Evolutionary conservation across 805 yeast species (phyloP).

Genomic region (Torulaspora delbrueckii): DNA sequence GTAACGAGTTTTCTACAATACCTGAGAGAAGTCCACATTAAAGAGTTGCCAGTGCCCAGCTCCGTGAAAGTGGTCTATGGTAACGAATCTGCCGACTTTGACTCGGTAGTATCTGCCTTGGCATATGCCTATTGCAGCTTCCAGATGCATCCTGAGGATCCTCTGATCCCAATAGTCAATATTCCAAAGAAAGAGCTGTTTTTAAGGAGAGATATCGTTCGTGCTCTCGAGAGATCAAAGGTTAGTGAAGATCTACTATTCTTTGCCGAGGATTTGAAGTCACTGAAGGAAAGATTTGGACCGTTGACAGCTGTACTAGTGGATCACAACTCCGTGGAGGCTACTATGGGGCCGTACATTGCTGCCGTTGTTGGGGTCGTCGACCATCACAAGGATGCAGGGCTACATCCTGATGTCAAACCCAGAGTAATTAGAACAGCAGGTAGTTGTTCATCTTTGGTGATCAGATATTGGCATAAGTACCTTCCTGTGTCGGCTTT

Average conservation of each 20-base stretch:
- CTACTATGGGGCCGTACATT: conserved; percentile 35
- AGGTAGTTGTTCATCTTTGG: conserved; percentile 80
- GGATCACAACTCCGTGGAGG: conserved; percentile 74
- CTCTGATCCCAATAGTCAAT: conserved; percentile 67
- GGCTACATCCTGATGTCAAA: conserved; percentile 41
- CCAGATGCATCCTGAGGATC: conserved; percentile 29
- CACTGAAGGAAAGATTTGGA: conserved; percentile 15
- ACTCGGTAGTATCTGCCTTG: conserved; percentile 76
- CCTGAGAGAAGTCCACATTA: conserved; percentile 9
- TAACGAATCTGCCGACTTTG: conserved; percentile 85
- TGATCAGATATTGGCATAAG: conserved; percentile 54
- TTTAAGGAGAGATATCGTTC: conserved; percentile 65
- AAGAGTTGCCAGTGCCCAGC: conserved; percentile 3
- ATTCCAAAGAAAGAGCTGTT: conserved; percentile 61
- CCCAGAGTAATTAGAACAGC: conserved; percentile 59
- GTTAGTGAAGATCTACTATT: conserved; percentile 49
- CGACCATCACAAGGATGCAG: conserved; percentile 85
- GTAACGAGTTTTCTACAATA: conserved; percentile 11
- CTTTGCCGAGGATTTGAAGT: conserved; percentile 63
- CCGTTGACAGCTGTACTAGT: conserved; percentile 55
- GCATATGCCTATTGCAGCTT: conserved; percentile 51
- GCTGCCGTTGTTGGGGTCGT: conserved; percentile 53
- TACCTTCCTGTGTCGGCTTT: conserved; percentile 14
- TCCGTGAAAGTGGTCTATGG: conserved; percentile 41
- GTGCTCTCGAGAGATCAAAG: conserved; percentile 44